These are phyloP conservation scores for Farysia itapuensis DNA, from an alignment of 1,284 basidiomycete species.

Conservation along the genomic window DNA sequence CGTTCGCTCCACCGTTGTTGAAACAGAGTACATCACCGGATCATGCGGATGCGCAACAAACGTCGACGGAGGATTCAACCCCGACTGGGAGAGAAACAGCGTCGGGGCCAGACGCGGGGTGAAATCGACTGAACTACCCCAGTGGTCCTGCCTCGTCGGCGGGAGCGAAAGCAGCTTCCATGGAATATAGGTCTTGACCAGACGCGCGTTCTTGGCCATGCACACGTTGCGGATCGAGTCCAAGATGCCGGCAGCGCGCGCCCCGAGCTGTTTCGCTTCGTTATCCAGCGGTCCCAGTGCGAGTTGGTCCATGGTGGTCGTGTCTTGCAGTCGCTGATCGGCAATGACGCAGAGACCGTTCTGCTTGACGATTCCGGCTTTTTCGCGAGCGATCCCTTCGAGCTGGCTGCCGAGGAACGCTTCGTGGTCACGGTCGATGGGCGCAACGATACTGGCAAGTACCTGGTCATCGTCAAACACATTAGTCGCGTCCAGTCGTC, in stretches of 20 bases:
- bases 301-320: slow-evolving; percentile 9
- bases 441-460: slow-evolving; percentile 77
- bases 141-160: slow-evolving; percentile 11
- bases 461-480: slow-evolving; percentile 70
- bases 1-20: slow-evolving; percentile 35
- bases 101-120: slow-evolving; percentile 21
- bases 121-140: slow-evolving; percentile 19
- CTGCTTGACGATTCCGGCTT: slow-evolving; percentile 76
- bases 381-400: slow-evolving; percentile 76
- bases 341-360: slow-evolving; percentile 75
- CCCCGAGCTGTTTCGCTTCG: slow-evolving; percentile 23
- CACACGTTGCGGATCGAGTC: slow-evolving; percentile 34
- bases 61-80: slow-evolving; percentile 31
- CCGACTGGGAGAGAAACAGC: slow-evolving; percentile 29
- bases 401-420: slow-evolving; percentile 80
- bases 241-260: slow-evolving; percentile 29
- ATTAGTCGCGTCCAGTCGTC: slow-evolving; percentile 89
- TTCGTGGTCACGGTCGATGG: slow-evolving; percentile 91
- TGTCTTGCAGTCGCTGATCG: slow-evolving; percentile 38
- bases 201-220: slow-evolving; percentile 19
- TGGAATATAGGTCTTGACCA: slow-evolving; percentile 39
- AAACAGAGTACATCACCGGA: slow-evolving; percentile 17
- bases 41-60: slow-evolving; percentile 38
- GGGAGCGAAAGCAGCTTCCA: slow-evolving; percentile 27
- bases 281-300: slow-evolving; percentile 27